phyloP scores from a whole-genome alignment of 176 grass and related monocot genomes.

The Pontederia crassipes region DNA sequence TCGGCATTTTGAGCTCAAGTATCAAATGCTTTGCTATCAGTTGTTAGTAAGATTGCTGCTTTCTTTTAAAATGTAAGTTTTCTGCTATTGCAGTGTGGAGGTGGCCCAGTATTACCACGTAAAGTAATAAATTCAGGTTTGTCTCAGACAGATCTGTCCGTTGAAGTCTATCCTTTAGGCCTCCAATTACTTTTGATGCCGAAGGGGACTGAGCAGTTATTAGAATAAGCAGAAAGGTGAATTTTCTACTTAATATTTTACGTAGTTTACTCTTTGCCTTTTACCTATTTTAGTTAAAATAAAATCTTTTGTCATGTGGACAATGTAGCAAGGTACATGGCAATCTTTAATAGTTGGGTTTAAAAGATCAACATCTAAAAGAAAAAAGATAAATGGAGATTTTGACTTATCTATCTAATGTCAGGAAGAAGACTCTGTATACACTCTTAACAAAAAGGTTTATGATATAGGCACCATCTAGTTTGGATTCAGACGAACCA shows the following conservation, averaged over 20 bases:
- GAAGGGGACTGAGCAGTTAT: slow-evolving; percentile 75
- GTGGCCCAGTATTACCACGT: slow-evolving; percentile 79
- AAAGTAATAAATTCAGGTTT: slow-evolving; percentile 94
- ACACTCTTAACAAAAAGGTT: too few relatives aligned
- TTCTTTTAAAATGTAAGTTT: background rate
- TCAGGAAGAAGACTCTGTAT: too few relatives aligned
- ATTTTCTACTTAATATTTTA: background rate
- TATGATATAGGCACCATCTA: too few relatives aligned
- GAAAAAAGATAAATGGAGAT: too few relatives aligned
- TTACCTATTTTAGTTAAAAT: slow-evolving; percentile 7
- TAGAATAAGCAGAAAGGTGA: slow-evolving; percentile 98
- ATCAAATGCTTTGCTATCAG: too few relatives aligned
- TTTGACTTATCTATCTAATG: too few relatives aligned
- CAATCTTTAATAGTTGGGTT: too few relatives aligned
- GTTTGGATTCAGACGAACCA: too few relatives aligned
- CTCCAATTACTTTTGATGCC: slow-evolving; percentile 78
- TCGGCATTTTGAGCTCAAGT: slow-evolving; percentile 19
- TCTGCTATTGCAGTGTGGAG: slow-evolving; percentile 47
- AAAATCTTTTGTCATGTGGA: too few relatives aligned
- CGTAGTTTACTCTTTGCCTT: background rate
- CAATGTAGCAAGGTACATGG: too few relatives aligned
- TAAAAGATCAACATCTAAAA: too few relatives aligned
- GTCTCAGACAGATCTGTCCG: slow-evolving; percentile 88
- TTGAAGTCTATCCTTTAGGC: slow-evolving; percentile 98
- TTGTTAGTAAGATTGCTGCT: too few relatives aligned